Base-by-base conservation (phyloP, 768 basidiomycete genomes). In the Lactarius sanguifluus region DNA sequence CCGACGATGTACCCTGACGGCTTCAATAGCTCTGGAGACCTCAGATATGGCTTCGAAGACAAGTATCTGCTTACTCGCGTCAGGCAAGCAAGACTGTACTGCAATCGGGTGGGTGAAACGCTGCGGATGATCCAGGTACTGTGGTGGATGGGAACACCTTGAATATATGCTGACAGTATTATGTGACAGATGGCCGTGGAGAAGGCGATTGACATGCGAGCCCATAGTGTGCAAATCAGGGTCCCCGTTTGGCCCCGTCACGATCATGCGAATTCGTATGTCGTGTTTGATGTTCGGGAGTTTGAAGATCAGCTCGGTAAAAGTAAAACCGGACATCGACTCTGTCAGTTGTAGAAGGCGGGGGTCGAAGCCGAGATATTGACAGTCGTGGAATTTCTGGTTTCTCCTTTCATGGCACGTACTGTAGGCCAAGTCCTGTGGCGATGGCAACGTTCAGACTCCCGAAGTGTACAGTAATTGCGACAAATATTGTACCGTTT, bases 91-190 rank as follows among this genome's bases (percentile, higher is more conserved):
- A 50, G 47, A 25, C 23, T 50, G 12, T 50, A 50, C 47, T 25
- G 47, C 13, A 25, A 6, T 13, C 47, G 47, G 13, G 47, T 50
- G 23, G 23, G 23, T 6, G 47, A 50, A 25, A 25, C 47, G 1
- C 47, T 50, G 23, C 47, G 47, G 47, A 50, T 15, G 47, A 50
- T 50, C n/a, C 47, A 50, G 47, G 47, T 50, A 50, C 47, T 23
- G 34, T 25, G n/a, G 23, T 13, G 47, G 23, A 25, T 13, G 23
- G 25, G 13, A 12, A 5, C 47, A 25, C 23, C 47, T 25, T 25
- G 23, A 50, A 50, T 50, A 25, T 15, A 23, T 13, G 23, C 47
- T 50, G n/a, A 50, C 47, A 50, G 5, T 13, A 12, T 25, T 25
- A 50, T 50, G 4, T 50, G 47, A 50, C 23, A 50, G 47, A 50